Conservation (phyloP, 352 stramenopile species). For the Phytophthora macrochlamydospora region DNA sequence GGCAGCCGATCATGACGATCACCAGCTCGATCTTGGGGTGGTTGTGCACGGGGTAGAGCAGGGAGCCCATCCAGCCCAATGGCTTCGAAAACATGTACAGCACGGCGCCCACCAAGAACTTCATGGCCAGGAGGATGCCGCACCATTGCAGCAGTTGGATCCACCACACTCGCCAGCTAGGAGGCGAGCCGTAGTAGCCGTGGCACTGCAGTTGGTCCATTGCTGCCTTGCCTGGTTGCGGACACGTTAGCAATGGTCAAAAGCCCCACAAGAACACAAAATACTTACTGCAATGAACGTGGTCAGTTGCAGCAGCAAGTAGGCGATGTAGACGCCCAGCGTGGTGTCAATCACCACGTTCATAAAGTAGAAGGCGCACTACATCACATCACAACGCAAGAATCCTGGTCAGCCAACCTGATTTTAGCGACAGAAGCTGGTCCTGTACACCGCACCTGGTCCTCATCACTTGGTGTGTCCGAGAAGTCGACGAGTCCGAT, state of each 20-base stretch:
- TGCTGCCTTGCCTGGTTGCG: conserved; percentile 47
- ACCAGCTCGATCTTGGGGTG: conserved; percentile 80
- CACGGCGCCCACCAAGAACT: conserved; percentile 62
- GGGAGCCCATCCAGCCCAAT: conserved; percentile 58
- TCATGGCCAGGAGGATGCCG: conserved; percentile 65
- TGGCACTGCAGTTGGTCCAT: conserved; percentile 67
- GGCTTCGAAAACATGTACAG: conserved; percentile 69
- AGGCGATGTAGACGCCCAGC: conserved; percentile 82
- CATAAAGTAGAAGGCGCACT: conserved; percentile 90
- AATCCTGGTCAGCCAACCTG: neutral
- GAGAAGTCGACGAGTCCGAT: conserved; percentile 74
- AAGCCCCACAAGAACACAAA: neutral
- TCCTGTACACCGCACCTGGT: conserved; percentile 48
- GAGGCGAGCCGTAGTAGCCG: conserved; percentile 70
- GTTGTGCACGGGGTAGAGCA: conserved; percentile 69
- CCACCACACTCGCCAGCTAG: conserved; percentile 68
- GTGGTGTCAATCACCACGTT: conserved; percentile 87
- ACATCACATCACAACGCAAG: neutral
- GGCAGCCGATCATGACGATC: conserved; percentile 86
- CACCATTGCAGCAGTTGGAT: conserved; percentile 74
- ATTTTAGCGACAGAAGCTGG: conserved; percentile 3
- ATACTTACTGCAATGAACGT: conserved; percentile 57
- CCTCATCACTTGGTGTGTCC: conserved; percentile 49
- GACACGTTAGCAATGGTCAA: neutral
- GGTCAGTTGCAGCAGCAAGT: conserved; percentile 68